Percentiles rank a stretch among this genome's conserved stretches.
phyloP scores from a whole-genome alignment of 1,139 yeast species.

The Williopsis jadinii region DNA sequence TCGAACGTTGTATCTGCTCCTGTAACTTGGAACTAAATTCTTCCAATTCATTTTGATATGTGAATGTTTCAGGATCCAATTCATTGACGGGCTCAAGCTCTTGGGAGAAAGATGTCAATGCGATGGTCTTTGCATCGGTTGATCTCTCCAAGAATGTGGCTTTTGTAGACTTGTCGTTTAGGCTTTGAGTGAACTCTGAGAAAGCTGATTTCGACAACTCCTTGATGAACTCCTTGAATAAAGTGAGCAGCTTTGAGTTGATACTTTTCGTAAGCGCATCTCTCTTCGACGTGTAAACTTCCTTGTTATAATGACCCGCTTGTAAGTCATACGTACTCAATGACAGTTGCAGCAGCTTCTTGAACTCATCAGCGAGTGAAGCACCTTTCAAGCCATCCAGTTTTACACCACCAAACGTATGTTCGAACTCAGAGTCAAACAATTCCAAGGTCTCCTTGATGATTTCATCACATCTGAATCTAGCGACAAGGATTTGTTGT shows the following conservation, averaged over 20 bases:
- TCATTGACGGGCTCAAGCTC: conserved; percentile 20
- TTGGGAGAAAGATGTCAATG: conserved; percentile 21
- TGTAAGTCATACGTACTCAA: conserved; percentile 51
- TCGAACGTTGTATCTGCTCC: conserved; percentile 32
- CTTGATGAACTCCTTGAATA: conserved; percentile 37
- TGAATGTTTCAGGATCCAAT: conserved; percentile 22
- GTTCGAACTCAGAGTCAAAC: conserved; percentile 18
- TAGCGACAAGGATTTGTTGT: conserved; percentile 89
- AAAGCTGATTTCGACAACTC: conserved; percentile 28
- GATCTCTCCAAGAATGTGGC: conserved; percentile 25
- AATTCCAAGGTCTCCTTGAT: conserved; percentile 27
- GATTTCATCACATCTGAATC: conserved; percentile 92
- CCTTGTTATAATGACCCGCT: conserved; percentile 65
- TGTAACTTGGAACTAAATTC: conserved; percentile 24
- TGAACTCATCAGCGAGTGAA: conserved; percentile 36
- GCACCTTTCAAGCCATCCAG: conserved; percentile 26
- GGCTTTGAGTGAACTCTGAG: conserved; percentile 18
- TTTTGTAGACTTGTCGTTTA: conserved; percentile 12
- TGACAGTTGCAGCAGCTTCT: conserved; percentile 36
- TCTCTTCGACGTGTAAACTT: conserved; percentile 62
- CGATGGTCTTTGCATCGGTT: conserved; percentile 19
- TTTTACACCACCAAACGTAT: conserved; percentile 11
- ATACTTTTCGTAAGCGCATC: conserved; percentile 40
- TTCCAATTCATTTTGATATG: conserved; percentile 24
- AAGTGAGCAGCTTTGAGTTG: conserved; percentile 34